Evolutionary conservation across 1,139 yeast species (phyloP).

Genomic region (Yamadazyma triangularis): DNA sequence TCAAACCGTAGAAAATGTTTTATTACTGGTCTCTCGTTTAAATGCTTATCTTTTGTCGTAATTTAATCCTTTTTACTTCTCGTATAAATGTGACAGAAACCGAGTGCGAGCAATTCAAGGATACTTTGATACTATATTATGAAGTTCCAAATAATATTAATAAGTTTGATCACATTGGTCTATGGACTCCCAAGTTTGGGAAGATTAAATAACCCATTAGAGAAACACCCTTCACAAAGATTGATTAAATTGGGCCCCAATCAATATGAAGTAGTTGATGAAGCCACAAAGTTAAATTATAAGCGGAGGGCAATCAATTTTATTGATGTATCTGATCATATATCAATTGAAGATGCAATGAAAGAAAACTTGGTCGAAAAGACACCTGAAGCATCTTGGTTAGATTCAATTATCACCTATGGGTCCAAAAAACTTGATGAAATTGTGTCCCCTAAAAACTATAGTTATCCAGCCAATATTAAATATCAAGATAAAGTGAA

Average conservation of each 20-base stretch:
- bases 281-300: constrained; percentile 51
- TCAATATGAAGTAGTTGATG: constrained; percentile 43
- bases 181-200: background rate
- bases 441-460: constrained; percentile 20
- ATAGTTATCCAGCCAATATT: constrained; percentile 51
- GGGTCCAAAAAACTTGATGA: constrained; percentile 30
- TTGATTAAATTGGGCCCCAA: constrained; percentile 37
- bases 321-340: constrained; percentile 61
- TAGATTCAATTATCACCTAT: constrained; percentile 12
- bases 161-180: constrained; percentile 2
- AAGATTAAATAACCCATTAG: background rate
- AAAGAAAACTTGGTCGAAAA: constrained; percentile 23
- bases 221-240: constrained; percentile 10
- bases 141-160: background rate
- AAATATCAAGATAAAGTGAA: constrained; percentile 37
- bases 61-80: too few relatives aligned
- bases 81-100: too few relatives aligned
- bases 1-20: too few relatives aligned
- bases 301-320: constrained; percentile 54
- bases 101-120: too few relatives aligned
- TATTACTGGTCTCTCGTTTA: too few relatives aligned
- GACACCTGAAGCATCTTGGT: constrained; percentile 9
- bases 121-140: background rate
- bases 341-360: constrained; percentile 26
- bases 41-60: too few relatives aligned